Percentiles rank a stretch among this genome's conserved stretches.
Conservation (phyloP, 805 yeast species). For the Candida sakaeoensis region DNA sequence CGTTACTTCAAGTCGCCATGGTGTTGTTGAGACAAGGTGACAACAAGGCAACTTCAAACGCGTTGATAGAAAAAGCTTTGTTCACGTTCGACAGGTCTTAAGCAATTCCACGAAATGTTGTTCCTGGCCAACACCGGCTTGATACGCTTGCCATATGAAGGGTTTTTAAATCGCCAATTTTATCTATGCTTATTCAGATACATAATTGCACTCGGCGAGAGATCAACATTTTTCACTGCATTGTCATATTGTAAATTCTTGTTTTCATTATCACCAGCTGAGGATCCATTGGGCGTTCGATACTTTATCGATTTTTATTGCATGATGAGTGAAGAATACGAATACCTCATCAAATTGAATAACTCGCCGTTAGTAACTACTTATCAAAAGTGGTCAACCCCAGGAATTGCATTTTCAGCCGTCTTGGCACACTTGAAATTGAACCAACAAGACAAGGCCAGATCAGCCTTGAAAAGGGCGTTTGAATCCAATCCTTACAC, state of each 20-base stretch:
- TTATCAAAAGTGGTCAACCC: conserved; percentile 66
- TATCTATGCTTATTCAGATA: conserved; percentile 71
- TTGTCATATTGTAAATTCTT: conserved; percentile 69
- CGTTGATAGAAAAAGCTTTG: conserved; percentile 70
- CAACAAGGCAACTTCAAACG: conserved; percentile 61
- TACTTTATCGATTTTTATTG: conserved; percentile 81
- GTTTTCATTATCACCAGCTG: conserved; percentile 66
- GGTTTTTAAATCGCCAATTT: conserved; percentile 71
- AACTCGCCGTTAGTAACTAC: conserved; percentile 54
- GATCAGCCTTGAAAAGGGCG: conserved; percentile 44
- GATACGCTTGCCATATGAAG: conserved; percentile 71
- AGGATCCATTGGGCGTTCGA: conserved; percentile 82
- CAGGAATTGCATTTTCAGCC: conserved; percentile 64
- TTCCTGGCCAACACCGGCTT: conserved; percentile 50
- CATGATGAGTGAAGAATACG: conserved; percentile 58
- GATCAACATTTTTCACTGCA: conserved; percentile 77
- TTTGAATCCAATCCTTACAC: conserved; percentile 55
- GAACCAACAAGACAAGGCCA: conserved; percentile 44
- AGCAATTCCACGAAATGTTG: conserved; percentile 45
- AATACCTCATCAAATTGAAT: conserved; percentile 56
- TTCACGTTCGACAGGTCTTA: conserved; percentile 74
- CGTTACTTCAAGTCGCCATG: conserved; percentile 74
- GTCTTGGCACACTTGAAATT: conserved; percentile 58
- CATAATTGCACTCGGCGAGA: conserved; percentile 64
- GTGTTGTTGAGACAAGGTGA: conserved; percentile 76